Percentiles rank a stretch among this genome's conserved stretches.
phyloP scores from a whole-genome alignment of 78 protist genomes.

The Guillardia theta region DNA sequence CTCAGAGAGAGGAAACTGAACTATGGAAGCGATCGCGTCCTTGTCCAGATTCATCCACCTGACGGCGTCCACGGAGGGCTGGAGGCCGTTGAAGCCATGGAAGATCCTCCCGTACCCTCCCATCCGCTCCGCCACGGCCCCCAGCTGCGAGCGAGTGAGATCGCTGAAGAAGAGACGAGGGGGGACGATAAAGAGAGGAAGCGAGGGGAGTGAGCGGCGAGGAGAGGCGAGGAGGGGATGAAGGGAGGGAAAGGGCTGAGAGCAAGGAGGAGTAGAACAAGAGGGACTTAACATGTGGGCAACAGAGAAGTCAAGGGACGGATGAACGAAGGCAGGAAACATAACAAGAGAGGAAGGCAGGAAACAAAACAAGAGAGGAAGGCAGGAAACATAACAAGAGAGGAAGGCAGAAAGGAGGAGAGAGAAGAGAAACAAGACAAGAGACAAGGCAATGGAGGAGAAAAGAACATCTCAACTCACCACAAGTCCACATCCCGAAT shows the following conservation, averaged over 20 bases:
- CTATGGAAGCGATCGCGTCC: neutral
- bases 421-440: neutral
- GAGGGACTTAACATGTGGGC: too few relatives aligned
- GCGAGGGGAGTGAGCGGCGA: neutral
- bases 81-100: slow-evolving; percentile 9
- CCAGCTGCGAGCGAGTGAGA: neutral
- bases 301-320: too few relatives aligned
- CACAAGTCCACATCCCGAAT: neutral
- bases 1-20: neutral
- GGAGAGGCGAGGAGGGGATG: neutral
- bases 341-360: too few relatives aligned
- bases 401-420: neutral
- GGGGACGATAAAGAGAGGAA: neutral
- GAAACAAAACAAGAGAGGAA: neutral
- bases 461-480: too few relatives aligned
- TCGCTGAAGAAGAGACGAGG: neutral
- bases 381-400: neutral
- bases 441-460: too few relatives aligned
- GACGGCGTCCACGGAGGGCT: neutral
- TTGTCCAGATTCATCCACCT: neutral
- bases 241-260: neutral
- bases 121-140: slow-evolving; percentile 4
- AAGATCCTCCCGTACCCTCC: neutral
- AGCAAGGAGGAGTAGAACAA: neutral
- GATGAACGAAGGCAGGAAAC: too few relatives aligned